These are phyloP conservation scores for Epichloe glyceriae DNA, from an alignment of 2,329 filamentous ascomycete genomes.

Conservation along the genomic window DNA sequence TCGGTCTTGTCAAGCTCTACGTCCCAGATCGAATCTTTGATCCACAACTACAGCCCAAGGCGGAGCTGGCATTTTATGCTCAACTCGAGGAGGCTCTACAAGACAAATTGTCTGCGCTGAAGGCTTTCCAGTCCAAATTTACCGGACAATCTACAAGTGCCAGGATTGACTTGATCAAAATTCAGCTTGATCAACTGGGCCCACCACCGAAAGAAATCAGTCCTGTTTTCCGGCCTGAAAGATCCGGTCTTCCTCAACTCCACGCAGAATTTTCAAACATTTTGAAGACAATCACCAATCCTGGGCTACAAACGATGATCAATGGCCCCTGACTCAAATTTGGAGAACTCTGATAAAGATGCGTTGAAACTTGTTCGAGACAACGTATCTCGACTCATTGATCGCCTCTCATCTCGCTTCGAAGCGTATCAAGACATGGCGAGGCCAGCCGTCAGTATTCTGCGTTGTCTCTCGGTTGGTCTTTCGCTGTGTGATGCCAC, in stretches of 20 bases:
- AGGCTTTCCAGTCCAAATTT: constrained; percentile 51
- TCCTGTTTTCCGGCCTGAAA: constrained; percentile 57
- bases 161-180: constrained; percentile 48
- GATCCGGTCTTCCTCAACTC: constrained; percentile 55
- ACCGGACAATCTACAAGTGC: constrained; percentile 57
- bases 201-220: constrained; percentile 49
- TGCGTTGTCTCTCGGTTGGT: constrained; percentile 67
- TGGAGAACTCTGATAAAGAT: constrained; percentile 10
- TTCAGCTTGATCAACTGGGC: constrained; percentile 52
- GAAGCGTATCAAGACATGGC: constrained; percentile 77
- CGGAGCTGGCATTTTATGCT: constrained; percentile 48
- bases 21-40: constrained; percentile 81
- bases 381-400: constrained; percentile 54
- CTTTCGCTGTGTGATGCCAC: constrained; percentile 44
- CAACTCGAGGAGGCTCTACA: constrained; percentile 43
- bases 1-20: constrained; percentile 65
- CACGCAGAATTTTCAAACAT: constrained; percentile 77
- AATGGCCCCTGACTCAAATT: constrained; percentile 10
- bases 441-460: constrained; percentile 61
- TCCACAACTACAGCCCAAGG: constrained; percentile 52
- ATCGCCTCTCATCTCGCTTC: constrained; percentile 56
- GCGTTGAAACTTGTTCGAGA: constrained; percentile 38
- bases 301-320: constrained; percentile 8
- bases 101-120: constrained; percentile 45
- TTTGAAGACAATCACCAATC: constrained; percentile 47